phyloP scores from a whole-genome alignment of 2,329 filamentous ascomycete genomes.

The Waltergamsia citrina region DNA sequence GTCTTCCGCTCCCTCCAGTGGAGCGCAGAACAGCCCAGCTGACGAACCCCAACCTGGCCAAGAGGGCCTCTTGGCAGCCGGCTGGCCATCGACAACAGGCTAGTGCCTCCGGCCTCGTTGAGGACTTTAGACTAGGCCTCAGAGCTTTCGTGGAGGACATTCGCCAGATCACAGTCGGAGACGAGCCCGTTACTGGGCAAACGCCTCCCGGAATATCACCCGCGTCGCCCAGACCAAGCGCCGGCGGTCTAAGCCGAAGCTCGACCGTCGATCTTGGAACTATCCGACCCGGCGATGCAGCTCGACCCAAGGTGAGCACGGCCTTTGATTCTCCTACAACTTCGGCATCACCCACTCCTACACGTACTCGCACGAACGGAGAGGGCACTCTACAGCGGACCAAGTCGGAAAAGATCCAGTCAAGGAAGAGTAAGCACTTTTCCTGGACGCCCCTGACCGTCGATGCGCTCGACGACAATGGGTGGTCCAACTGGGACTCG shows the following conservation, averaged over 20 bases:
- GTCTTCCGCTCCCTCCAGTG: conserved; percentile 15
- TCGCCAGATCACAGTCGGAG: conserved; percentile 88
- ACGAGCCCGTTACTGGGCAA: conserved; percentile 65
- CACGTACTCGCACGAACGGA: neutral
- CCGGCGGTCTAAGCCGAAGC: conserved; percentile 4
- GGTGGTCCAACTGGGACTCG: conserved; percentile 58
- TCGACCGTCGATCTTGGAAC: conserved; percentile 27
- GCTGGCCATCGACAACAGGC: conserved; percentile 32
- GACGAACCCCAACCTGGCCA: conserved; percentile 31
- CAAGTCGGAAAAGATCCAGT: conserved; percentile 28
- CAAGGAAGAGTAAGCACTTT: conserved; percentile 40
- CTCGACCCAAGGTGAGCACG: conserved; percentile 30
- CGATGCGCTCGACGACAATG: conserved; percentile 48
- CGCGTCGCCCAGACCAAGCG: neutral
- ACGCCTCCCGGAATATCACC: conserved; percentile 5
- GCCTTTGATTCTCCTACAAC: conserved; percentile 28
- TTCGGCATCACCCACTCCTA: conserved; percentile 8
- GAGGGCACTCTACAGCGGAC: conserved; percentile 12
- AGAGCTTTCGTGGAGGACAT: conserved; percentile 96
- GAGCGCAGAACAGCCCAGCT: conserved; percentile 22
- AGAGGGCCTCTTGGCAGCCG: conserved; percentile 52
- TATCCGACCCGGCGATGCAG: conserved; percentile 30
- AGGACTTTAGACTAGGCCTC: conserved; percentile 80
- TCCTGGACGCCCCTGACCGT: conserved; percentile 51
- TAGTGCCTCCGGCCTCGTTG: conserved; percentile 67